phyloP scores from a whole-genome alignment of 192 early-diverging fungal species.

The Funneliformis mosseae region DNA sequence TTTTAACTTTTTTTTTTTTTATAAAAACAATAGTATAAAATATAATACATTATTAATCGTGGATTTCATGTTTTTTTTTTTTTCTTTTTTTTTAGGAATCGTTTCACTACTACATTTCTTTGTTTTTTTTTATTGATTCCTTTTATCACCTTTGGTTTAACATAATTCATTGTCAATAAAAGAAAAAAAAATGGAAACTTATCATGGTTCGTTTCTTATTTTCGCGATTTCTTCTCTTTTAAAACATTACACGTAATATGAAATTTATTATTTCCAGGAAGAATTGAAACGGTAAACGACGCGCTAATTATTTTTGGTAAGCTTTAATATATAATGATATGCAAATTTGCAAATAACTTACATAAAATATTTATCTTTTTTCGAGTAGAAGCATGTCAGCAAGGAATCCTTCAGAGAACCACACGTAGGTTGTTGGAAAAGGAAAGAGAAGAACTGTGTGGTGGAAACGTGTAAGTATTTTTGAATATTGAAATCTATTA shows the following conservation, averaged over 20 bases:
- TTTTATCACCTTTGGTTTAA: no score
- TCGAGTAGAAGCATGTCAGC: background rate
- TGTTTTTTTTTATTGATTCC: no score
- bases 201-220: background rate
- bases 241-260: background rate
- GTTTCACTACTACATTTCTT: no score
- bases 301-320: background rate
- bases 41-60: no score
- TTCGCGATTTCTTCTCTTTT: background rate
- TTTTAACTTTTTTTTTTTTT: no score
- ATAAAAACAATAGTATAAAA: no score
- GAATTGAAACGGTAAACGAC: background rate
- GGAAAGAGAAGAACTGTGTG: conserved; percentile 6
- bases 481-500: background rate
- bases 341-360: background rate
- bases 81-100: no score
- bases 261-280: background rate
- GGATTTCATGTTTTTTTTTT: no score
- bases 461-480: conserved; percentile 20
- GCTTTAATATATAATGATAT: background rate
- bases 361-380: background rate
- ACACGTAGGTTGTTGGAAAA: conserved; percentile 14
- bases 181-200: background rate
- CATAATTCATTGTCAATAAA: no score
- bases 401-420: conserved; percentile 8